These are phyloP conservation scores for Bjerkandera adusta DNA, from an alignment of 1,284 basidiomycete species.

Conservation along the genomic window DNA sequence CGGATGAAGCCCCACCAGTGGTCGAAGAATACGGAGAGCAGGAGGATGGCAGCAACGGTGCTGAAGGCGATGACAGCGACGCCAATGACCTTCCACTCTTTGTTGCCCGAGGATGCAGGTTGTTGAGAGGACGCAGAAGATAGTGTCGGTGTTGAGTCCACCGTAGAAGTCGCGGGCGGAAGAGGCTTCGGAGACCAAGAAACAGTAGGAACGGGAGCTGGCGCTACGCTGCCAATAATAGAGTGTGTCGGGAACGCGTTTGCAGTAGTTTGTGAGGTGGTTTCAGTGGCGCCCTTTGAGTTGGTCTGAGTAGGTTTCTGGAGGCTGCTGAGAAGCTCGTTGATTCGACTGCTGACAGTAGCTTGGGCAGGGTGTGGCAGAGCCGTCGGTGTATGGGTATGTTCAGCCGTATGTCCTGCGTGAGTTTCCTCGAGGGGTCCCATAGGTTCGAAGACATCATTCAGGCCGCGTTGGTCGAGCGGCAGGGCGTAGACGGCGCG, in stretches of 20 bases:
- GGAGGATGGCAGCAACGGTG: constrained; percentile 48
- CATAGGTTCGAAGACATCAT: constrained; percentile 12
- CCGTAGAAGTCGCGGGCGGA: background rate
- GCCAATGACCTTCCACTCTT: constrained; percentile 65
- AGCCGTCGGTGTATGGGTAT: background rate
- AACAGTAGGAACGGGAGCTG: background rate
- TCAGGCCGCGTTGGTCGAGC: constrained; percentile 3
- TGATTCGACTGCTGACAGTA: no score
- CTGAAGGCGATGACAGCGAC: constrained; percentile 59
- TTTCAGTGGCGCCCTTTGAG: no score
- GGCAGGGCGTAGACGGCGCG: constrained; percentile 2
- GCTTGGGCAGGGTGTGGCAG: background rate
- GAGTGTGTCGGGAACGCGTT: constrained; percentile 6
- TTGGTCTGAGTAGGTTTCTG: no score
- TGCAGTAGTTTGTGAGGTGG: background rate
- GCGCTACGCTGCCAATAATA: background rate
- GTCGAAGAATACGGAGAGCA: constrained; percentile 63
- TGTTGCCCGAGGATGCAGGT: constrained; percentile 17
- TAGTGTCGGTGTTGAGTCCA: background rate
- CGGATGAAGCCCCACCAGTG: constrained; percentile 58
- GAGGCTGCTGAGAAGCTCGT: no score
- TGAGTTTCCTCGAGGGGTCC: background rate
- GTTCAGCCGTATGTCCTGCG: background rate
- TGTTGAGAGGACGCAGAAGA: constrained; percentile 5
- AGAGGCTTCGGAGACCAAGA: background rate